Evolutionary conservation across 2,329 filamentous ascomycete genomes (phyloP).

Genomic region (Rhynchosporium secalis): DNA sequence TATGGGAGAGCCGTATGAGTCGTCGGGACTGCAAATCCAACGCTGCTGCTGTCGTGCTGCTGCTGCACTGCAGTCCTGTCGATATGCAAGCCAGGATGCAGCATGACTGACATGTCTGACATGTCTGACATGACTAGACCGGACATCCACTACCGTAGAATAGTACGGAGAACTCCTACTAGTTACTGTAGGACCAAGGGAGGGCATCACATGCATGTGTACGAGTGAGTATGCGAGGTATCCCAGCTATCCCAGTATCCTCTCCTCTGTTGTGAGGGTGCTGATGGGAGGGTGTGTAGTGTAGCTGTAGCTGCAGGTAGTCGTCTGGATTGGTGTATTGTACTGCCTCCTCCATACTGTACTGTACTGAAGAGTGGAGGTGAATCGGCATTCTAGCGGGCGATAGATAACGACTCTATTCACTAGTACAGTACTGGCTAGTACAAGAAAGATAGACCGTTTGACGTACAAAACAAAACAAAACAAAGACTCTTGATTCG

Average conservation of each 20-base stretch:
- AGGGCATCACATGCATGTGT: conserved; percentile 1
- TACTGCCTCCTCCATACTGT: not conserved
- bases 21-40: not conserved
- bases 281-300: not conserved
- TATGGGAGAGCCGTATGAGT: not conserved
- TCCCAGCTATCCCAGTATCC: too few relatives aligned
- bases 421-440: too few relatives aligned
- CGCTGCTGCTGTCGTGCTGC: not conserved
- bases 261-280: not conserved
- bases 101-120: not conserved
- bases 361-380: not conserved
- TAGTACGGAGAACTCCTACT: too few relatives aligned
- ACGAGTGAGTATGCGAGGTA: not conserved
- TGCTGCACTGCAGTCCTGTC: conserved; percentile 8
- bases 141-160: too few relatives aligned
- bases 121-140: not conserved
- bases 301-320: not conserved
- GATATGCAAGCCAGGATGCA: not conserved
- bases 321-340: not conserved
- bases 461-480: not conserved
- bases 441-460: not conserved
- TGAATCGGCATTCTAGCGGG: not conserved
- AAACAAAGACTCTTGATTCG: conserved; percentile 1
- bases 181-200: not conserved
- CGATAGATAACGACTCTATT: too few relatives aligned